These are phyloP conservation scores for Ascobolus immersus DNA, from an alignment of 495 filamentous ascomycete genomes.

Conservation along the genomic window DNA sequence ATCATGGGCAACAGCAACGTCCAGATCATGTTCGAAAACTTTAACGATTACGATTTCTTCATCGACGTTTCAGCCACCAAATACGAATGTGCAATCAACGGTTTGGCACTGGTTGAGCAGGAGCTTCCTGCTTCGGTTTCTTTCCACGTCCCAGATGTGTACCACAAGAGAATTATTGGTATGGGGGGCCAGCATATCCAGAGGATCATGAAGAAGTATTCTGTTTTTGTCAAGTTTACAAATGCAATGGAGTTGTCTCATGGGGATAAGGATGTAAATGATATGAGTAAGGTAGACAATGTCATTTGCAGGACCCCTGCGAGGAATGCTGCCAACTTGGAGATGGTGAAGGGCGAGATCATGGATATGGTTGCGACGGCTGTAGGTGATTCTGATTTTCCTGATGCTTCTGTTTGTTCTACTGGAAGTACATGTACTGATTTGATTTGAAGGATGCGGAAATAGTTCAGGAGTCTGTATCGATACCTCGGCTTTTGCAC, in stretches of 20 bases:
- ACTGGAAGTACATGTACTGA: constrained; percentile 4
- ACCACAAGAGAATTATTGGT: constrained; percentile 97
- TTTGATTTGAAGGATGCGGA: constrained; percentile 45
- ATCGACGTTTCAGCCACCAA: constrained; percentile 83
- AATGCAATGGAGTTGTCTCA: constrained; percentile 86
- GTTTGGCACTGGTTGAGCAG: constrained; percentile 78
- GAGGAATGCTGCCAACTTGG: constrained; percentile 84
- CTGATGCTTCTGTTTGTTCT: not conserved
- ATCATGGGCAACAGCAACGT: constrained; percentile 98
- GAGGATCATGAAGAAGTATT: constrained; percentile 99
- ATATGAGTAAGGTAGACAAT: constrained; percentile 82
- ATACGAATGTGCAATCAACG: constrained; percentile 78
- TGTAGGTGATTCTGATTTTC: constrained; percentile 23
- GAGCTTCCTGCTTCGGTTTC: constrained; percentile 98
- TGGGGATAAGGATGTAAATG: constrained; percentile 83
- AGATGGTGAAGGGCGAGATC: constrained; percentile 95
- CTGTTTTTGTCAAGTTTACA: constrained; percentile 97
- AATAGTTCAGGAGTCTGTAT: constrained; percentile 75
- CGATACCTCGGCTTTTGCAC: constrained; percentile 85
- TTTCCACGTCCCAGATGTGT: constrained; percentile 98
- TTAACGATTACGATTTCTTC: constrained; percentile 99
- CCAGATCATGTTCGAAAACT: constrained; percentile 95
- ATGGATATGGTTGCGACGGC: constrained; percentile 98
- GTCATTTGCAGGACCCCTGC: constrained; percentile 95
- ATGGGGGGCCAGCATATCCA: constrained; percentile 97